Conservation (phyloP, 2,329 filamentous ascomycete genomes). For the Amauroascus niger region DNA sequence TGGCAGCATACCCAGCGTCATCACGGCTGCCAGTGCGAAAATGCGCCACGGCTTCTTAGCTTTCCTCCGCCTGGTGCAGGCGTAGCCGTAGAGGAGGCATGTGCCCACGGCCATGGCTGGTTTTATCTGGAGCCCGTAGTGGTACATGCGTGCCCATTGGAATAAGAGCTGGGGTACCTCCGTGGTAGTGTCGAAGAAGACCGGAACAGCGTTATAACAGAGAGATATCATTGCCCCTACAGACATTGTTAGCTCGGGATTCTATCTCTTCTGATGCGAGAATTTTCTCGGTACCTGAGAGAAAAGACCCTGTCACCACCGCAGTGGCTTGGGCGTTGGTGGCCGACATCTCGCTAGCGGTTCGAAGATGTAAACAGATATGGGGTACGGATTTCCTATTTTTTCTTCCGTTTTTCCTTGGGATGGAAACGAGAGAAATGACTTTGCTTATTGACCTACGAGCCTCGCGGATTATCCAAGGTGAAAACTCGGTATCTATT, state of each 20-base stretch:
- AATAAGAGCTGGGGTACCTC: slow-evolving; percentile 21
- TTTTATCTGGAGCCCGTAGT: slow-evolving; percentile 26
- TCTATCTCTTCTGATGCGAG: not conserved
- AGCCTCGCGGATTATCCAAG: too few relatives aligned
- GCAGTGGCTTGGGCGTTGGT: slow-evolving; percentile 2
- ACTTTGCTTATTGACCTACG: too few relatives aligned
- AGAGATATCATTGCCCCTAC: slow-evolving; percentile 24
- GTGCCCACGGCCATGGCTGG: slow-evolving; percentile 25
- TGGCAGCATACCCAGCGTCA: slow-evolving; percentile 29
- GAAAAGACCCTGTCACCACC: slow-evolving; percentile 8
- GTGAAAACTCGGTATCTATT: not conserved
- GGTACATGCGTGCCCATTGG: slow-evolving; percentile 29
- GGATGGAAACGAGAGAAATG: too few relatives aligned
- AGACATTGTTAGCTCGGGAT: not conserved
- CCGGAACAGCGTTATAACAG: slow-evolving; percentile 25
- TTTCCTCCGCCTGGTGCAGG: slow-evolving; percentile 5
- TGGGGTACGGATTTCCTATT: too few relatives aligned
- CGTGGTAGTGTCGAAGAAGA: slow-evolving; percentile 25
- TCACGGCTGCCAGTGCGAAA: slow-evolving; percentile 19
- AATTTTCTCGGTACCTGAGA: not conserved
- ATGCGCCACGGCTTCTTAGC: slow-evolving; percentile 13
- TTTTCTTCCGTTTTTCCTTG: too few relatives aligned
- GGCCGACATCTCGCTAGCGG: not conserved
- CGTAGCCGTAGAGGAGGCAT: slow-evolving; percentile 21
- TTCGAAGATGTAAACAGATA: not conserved